These are phyloP conservation scores for Monosporozyma aquatica DNA, from an alignment of 805 yeast species.

Conservation along the genomic window DNA sequence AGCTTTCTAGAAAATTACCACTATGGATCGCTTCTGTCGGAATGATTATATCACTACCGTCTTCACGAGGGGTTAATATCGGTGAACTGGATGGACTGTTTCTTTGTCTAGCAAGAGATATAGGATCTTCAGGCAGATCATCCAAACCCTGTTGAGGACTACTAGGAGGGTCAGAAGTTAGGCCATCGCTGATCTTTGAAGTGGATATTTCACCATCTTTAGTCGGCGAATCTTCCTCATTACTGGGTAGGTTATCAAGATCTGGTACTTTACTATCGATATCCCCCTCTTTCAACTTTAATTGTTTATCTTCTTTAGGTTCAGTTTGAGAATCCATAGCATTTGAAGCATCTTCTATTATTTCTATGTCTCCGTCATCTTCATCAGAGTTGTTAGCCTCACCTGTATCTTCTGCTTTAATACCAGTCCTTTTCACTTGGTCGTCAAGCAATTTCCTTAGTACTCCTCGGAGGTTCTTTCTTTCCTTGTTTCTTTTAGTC, in stretches of 20 bases:
- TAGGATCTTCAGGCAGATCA: background rate
- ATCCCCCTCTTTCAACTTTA: background rate
- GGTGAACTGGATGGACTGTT: constrained; percentile 1
- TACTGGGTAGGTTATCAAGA: background rate
- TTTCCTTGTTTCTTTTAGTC: constrained; percentile 18
- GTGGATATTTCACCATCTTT: background rate
- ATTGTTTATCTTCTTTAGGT: background rate
- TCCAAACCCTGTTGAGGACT: background rate
- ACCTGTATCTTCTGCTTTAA: constrained; percentile 7
- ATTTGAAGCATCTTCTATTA: constrained; percentile 18
- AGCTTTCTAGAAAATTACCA: constrained; percentile 12
- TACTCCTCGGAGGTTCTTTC: constrained; percentile 20
- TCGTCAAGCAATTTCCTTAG: constrained; percentile 16
- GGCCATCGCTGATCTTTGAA: background rate
- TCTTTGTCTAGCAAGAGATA: background rate
- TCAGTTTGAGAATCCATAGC: background rate
- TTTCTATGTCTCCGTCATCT: constrained; percentile 26
- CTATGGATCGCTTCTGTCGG: constrained; percentile 1
- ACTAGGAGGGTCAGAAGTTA: constrained; percentile 2
- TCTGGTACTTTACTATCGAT: background rate
- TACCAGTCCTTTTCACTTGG: constrained; percentile 12
- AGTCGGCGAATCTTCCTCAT: background rate
- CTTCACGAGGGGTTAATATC: background rate
- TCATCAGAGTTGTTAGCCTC: constrained; percentile 9
- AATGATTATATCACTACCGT: background rate